A percentile compares a stretch with the other conserved stretches of the same genome.
These are phyloP conservation scores for Bocquillonia castaneifolia DNA, from an alignment of 441 rosid species.

Conservation along the genomic window DNA sequence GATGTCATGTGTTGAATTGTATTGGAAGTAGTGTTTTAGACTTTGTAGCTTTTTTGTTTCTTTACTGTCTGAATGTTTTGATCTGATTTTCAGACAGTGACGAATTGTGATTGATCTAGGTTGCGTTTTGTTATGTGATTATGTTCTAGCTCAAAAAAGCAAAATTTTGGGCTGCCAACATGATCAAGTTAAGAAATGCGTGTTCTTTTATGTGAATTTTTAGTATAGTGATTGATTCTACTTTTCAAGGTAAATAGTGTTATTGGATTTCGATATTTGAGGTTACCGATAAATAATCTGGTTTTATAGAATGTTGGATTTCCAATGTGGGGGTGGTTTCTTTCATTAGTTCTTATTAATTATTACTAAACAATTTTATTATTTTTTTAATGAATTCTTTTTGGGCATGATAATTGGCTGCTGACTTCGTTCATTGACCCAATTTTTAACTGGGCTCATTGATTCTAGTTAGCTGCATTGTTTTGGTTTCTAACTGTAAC, in stretches of 20 bases:
- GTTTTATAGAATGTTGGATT: slow-evolving; percentile 17
- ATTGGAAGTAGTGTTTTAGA: slow-evolving; percentile 15
- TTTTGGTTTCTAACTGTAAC: slow-evolving; percentile 6
- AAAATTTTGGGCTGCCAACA: slow-evolving; percentile 10
- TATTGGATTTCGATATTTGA: slow-evolving; percentile 17
- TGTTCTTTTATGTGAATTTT: slow-evolving; percentile 19
- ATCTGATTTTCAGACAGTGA: slow-evolving; percentile 32
- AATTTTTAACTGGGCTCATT: neutral
- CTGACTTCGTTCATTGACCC: neutral
- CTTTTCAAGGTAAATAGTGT: slow-evolving; percentile 12
- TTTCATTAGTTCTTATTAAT: neutral
- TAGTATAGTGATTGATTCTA: neutral
- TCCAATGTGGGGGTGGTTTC: slow-evolving; percentile 10
- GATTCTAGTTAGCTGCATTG: slow-evolving; percentile 4
- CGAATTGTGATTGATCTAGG: slow-evolving; percentile 23
- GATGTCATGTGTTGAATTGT: slow-evolving; percentile 1
- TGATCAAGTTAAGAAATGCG: slow-evolving; percentile 11
- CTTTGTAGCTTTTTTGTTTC: slow-evolving; percentile 19
- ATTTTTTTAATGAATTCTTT: neutral
- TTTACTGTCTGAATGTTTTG: slow-evolving; percentile 20
- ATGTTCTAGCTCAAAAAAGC: neutral
- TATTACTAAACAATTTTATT: neutral
- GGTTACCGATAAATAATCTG: slow-evolving; percentile 15
- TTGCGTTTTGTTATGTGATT: slow-evolving; percentile 2
- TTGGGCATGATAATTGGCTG: slow-evolving; percentile 6